phyloP scores from a whole-genome alignment of 208 protist species.

The Jaenimonas drosophilae region DNA sequence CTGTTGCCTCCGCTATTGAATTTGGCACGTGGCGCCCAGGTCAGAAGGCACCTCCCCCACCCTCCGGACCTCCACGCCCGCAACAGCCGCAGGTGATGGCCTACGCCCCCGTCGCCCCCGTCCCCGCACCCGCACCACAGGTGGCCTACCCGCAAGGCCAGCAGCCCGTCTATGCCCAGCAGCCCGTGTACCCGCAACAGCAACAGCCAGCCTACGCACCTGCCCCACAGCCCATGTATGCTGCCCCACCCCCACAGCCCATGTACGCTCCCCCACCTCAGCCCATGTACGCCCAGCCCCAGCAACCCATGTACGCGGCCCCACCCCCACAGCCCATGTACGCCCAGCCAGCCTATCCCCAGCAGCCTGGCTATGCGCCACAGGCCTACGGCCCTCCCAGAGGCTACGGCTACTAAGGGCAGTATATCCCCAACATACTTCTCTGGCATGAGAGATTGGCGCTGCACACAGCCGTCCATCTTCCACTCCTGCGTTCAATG shows the following conservation, averaged over 20 bases:
- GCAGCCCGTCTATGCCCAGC: slow-evolving; percentile 7
- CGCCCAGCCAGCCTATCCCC: slow-evolving; percentile 7
- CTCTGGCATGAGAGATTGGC: no score
- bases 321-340: slow-evolving; percentile 1
- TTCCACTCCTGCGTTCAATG: no score
- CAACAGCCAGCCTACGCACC: not conserved
- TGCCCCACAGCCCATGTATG: not conserved
- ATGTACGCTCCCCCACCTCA: slow-evolving; percentile 4
- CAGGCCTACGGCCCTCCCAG: slow-evolving; percentile 4
- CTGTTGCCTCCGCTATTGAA: slow-evolving; percentile 1
- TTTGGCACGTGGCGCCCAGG: not conserved
- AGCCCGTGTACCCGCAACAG: not conserved
- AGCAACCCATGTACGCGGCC: not conserved
- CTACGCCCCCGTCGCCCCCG: slow-evolving; percentile 1
- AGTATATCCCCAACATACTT: no score
- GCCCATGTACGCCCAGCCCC: slow-evolving; percentile 5
- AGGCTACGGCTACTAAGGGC: no score
- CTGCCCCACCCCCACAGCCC: not conserved
- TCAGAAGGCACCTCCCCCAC: not conserved
- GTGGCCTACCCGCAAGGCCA: slow-evolving; percentile 7
- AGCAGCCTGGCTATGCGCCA: slow-evolving; percentile 10
- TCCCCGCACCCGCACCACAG: not conserved
- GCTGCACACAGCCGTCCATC: no score
- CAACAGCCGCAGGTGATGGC: not conserved
- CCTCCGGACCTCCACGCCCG: slow-evolving; percentile 1